Percentiles rank a stretch among this genome's conserved stretches.
Evolutionary conservation across 441 rosid genomes (phyloP).

Genomic region (Eutrema salsugineum): DNA sequence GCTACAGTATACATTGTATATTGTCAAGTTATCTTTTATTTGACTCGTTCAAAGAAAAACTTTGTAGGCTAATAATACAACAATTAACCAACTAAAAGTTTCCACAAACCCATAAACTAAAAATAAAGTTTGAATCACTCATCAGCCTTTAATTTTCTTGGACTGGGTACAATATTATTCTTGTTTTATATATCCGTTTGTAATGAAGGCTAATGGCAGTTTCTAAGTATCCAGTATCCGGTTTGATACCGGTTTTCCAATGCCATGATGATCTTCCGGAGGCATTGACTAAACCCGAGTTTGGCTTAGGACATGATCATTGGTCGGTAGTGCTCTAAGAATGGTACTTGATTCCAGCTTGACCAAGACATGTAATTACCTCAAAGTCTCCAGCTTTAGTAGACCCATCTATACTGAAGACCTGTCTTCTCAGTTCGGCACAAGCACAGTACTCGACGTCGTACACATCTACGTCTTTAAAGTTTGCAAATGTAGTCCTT

Average conservation of each 20-base stretch:
- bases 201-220: background rate
- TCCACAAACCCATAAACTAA: background rate
- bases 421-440: slow-evolving; percentile 46
- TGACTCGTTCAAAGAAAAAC: no score
- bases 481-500: slow-evolving; percentile 57
- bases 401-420: slow-evolving; percentile 26
- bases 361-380: slow-evolving; percentile 32
- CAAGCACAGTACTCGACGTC: slow-evolving; percentile 67
- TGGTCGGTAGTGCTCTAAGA: background rate
- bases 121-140: background rate
- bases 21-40: no score
- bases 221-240: background rate
- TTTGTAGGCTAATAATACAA: no score
- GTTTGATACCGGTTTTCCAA: background rate
- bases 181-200: background rate
- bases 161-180: background rate
- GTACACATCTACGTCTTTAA: slow-evolving; percentile 40
- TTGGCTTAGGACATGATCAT: background rate
- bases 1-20: no score
- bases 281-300: background rate
- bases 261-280: background rate
- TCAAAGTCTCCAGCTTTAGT: slow-evolving; percentile 45
- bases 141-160: background rate
- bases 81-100: background rate
- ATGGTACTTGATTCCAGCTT: slow-evolving; percentile 39